Conservation (phyloP, 2,329 filamentous ascomycete genomes). For the Scedosporium apiospermum region DNA sequence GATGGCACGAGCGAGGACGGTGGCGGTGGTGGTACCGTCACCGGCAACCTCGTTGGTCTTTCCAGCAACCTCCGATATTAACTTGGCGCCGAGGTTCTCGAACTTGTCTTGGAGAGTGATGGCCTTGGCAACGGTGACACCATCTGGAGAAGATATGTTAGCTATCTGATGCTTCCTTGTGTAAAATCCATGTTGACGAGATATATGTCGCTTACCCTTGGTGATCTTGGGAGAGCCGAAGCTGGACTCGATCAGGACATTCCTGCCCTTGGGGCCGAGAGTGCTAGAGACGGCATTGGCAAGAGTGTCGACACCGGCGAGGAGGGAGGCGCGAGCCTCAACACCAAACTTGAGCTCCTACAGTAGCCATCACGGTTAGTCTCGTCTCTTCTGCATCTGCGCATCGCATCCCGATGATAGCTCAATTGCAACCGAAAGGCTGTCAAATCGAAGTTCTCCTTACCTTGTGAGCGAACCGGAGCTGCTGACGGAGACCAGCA, state of each 20-base stretch:
- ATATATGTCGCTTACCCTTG: conserved; percentile 60
- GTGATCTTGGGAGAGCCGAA: conserved; percentile 99
- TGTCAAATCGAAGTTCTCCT: conserved; percentile 7
- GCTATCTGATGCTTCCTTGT: conserved; percentile 1
- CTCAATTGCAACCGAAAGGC: too few species aligned
- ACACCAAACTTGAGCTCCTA: conserved; percentile 98
- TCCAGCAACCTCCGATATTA: conserved; percentile 94
- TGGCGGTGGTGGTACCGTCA: conserved; percentile 97
- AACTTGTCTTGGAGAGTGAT: conserved; percentile 97
- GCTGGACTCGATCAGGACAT: conserved; percentile 96
- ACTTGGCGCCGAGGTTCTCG: conserved; percentile 94
- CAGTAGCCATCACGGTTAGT: conserved; percentile 4
- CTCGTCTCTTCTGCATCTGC: background rate
- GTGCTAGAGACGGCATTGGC: conserved; percentile 94
- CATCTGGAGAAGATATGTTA: conserved; percentile 44
- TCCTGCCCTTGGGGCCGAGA: conserved; percentile 94
- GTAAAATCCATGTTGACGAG: background rate
- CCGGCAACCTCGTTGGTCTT: conserved; percentile 99
- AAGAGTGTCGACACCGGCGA: conserved; percentile 92
- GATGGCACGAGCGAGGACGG: conserved; percentile 92
- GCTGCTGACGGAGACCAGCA: conserved; percentile 68
- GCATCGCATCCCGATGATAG: background rate
- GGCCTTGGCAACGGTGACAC: conserved; percentile 82
- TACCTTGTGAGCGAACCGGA: conserved; percentile 97
- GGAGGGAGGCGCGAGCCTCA: conserved; percentile 78